Base-by-base conservation (phyloP, 257 asterid species). In the Fraxinus cuspidata region DNA sequence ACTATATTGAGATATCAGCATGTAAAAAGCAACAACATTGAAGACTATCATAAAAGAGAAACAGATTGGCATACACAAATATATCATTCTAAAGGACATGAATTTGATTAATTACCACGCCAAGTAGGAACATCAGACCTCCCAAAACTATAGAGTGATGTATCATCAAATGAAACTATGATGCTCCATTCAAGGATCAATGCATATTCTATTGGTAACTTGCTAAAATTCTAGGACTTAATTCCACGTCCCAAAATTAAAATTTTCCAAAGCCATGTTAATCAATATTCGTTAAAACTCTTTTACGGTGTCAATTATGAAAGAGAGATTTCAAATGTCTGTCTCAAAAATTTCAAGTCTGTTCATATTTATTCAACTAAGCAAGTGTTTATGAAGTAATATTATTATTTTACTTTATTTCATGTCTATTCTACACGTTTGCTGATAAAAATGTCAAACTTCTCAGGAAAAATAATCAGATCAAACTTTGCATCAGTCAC, bases 181-280 rank as follows among this genome's bases (percentile, higher is more conserved):
- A 56, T 56, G 65, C 65, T n/a, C 27, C 65, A 56, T 56, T 56
- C 65, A 56, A 56, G 27, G 65, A 56, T 56, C 65, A 56, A 56
- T 5, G 9, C 25, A 19, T n/a, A 56, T 56, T 56, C 65, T 56
- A 56, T 5, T 3, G 2, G 13, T 38, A n/a, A n/a, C 25, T 56
- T 56, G 1, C 21, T 56, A 56, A 56, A 56, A 18, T 18, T n/a
- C 27, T 56, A 56, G 27, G 21, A 15, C 49, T 42, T 49, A 49
- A 49, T 18, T 56, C 27, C 28, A 56, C 25, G n/a, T 56, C 65
- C 65, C 65, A 7, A n/a, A 7, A 2, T 19, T 56, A 56, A 19
- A 56, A 19, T 1, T 56, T 19, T 56, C 12, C 21, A n/a, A 56
- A 56, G 65, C 65, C 28, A 56, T n/a, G 65, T 7, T 19, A 56